phyloP scores from a whole-genome alignment of 2,329 filamentous ascomycete species.

The Fusarium abutilonis region DNA sequence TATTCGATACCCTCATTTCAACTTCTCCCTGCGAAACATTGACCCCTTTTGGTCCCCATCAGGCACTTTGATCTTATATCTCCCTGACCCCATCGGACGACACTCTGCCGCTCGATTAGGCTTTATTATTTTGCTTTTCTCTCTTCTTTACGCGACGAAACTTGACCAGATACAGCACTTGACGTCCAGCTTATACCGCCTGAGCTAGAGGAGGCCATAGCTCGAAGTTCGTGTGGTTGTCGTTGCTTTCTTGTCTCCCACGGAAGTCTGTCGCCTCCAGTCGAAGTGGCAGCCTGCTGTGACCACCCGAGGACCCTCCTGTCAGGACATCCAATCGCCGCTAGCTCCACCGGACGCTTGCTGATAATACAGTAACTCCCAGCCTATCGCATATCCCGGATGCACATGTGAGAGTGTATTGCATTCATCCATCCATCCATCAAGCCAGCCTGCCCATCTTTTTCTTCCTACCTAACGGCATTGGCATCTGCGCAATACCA shows the following conservation, averaged over 20 bases:
- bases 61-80: slow-evolving; percentile 19
- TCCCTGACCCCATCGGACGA: slow-evolving; percentile 28
- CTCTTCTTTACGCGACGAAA: slow-evolving; percentile 5
- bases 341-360: slow-evolving; percentile 36
- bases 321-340: slow-evolving; percentile 19
- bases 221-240: slow-evolving; percentile 12
- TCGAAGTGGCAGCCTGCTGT: slow-evolving; percentile 27
- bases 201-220: slow-evolving; percentile 9
- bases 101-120: slow-evolving; percentile 1
- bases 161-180: slow-evolving; percentile 1
- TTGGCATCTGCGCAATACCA: slow-evolving; percentile 23
- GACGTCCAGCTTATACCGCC: slow-evolving; percentile 2
- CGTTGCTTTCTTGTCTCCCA: slow-evolving; percentile 20
- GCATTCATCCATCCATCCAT: background rate
- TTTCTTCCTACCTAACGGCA: slow-evolving; percentile 9
- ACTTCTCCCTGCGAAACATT: slow-evolving; percentile 20
- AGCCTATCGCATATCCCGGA: slow-evolving; percentile 31
- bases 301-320: slow-evolving; percentile 30
- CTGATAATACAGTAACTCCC: slow-evolving; percentile 27
- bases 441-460: slow-evolving; percentile 21
- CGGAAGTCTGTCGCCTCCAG: slow-evolving; percentile 40
- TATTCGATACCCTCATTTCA: slow-evolving; percentile 19
- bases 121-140: background rate
- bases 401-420: slow-evolving; percentile 30
- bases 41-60: slow-evolving; percentile 31